Conservation (phyloP, 208 protist genomes). For the Lotmaria passim region DNA sequence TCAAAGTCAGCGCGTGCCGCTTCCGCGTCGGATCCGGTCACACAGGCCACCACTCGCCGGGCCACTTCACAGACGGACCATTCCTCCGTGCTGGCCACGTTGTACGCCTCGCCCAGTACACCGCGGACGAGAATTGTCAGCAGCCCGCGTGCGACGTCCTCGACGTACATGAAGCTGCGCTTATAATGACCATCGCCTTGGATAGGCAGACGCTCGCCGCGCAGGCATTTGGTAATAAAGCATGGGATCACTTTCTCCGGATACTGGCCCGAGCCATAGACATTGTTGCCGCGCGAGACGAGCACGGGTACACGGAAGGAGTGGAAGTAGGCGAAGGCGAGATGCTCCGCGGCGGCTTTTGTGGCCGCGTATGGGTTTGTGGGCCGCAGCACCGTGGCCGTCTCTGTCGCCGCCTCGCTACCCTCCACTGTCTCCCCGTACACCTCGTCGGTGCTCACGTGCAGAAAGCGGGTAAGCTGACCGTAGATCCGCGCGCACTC, state of each 20-base stretch:
- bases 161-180: conserved; percentile 72
- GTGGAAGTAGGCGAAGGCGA: conserved; percentile 82
- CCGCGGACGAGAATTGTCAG: conserved; percentile 72
- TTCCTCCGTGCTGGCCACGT: conserved; percentile 75
- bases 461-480: conserved; percentile 92
- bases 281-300: conserved; percentile 96
- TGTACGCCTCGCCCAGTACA: conserved; percentile 79
- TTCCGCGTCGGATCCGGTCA: conserved; percentile 21
- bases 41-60: conserved; percentile 31
- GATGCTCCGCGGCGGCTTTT: conserved; percentile 85
- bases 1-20: conserved; percentile 23
- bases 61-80: conserved; percentile 65
- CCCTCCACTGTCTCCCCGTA: conserved; percentile 84
- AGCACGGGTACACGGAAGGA: conserved; percentile 94
- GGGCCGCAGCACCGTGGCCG: conserved; percentile 80
- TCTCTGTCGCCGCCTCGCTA: conserved; percentile 22
- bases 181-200: conserved; percentile 54
- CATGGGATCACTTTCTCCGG: conserved; percentile 93
- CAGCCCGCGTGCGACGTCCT: conserved; percentile 78
- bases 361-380: conserved; percentile 96
- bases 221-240: conserved; percentile 64
- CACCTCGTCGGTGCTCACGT: conserved; percentile 97
- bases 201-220: conserved; percentile 59
- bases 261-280: conserved; percentile 91
- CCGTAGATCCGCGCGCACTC: conserved; percentile 71